Evolutionary conservation across 148 eudicot species (phyloP), one percentile per base, ranked within the genome.

Genomic region (Bassia scoparia): DNA sequence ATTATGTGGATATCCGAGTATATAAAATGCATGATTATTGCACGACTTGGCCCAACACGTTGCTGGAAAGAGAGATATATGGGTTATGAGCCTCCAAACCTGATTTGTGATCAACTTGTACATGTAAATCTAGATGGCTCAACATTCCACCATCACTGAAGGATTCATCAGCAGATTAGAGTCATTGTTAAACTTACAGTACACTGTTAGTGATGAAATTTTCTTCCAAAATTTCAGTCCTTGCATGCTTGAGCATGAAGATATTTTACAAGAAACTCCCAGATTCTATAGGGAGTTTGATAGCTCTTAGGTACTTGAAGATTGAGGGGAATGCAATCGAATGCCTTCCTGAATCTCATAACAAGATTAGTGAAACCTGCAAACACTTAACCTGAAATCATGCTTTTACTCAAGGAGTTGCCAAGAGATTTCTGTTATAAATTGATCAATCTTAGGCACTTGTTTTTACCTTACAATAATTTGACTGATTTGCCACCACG

Each of bases 1-100:
- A 33, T 12, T 2, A 10, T 2, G n/a, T 3, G 27, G 18, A 70
- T 29, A 13, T 11, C 6, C 18, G 38, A 35, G 14, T 11, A 16
- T 77, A 61, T 23, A 69, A 69, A 35, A 76, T 76, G 74, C 78
- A 75, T 41, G 72, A 75, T 34, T 75, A 41, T 2, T 75, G 31
- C 79, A 60, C 61, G 74, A 76, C 55, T 60, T 76, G 61, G 69
- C 74, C 13, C 27, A 55, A 35, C 54, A 26, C 1, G 52, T 65
- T n/a, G 61, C 62, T 21, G 52, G 12, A 68, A 73, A 26, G 10
- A 10, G 43, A 17, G 17, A 17, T 60, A 44, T 34, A n/a, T 58
- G 38, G 30, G 7, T 3, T n/a, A 61, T 3, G 3, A 13, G 41
- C 7, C 23, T 10, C 16, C 14, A 23, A 16, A 5, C 12, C 31